Evolutionary conservation across 2,329 filamentous ascomycete species (phyloP).

Genomic region (Fulvia fulva): DNA sequence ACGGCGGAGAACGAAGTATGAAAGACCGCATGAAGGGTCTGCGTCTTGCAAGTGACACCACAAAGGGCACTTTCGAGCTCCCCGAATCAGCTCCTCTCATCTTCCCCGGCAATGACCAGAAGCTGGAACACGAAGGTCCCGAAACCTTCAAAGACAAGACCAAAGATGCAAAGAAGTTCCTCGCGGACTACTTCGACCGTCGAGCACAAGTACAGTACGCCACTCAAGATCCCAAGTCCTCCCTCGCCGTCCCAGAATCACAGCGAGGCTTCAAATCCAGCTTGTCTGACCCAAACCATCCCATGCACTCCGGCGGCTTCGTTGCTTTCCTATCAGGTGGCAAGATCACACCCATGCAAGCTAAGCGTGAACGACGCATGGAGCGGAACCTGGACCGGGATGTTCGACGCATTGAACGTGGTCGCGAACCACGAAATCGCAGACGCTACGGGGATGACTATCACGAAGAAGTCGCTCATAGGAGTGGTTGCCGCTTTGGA

Average conservation of each 20-base stretch:
- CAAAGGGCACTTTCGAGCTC: slow-evolving; percentile 40
- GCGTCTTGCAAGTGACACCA: slow-evolving; percentile 37
- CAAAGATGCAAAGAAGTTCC: slow-evolving; percentile 35
- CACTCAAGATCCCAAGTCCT: slow-evolving; percentile 40
- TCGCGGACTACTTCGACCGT: slow-evolving; percentile 50
- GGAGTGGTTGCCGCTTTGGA: background rate
- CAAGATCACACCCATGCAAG: slow-evolving; percentile 30
- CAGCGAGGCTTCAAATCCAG: slow-evolving; percentile 43
- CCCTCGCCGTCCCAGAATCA: slow-evolving; percentile 27
- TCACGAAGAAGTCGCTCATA: slow-evolving; percentile 9
- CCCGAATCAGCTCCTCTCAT: slow-evolving; percentile 48
- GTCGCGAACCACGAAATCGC: slow-evolving; percentile 6
- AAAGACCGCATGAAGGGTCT: slow-evolving; percentile 33
- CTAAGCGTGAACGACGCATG: slow-evolving; percentile 9
- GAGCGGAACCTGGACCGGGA: slow-evolving; percentile 13
- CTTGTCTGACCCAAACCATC: slow-evolving; percentile 51
- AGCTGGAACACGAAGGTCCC: slow-evolving; percentile 17
- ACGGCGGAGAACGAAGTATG: slow-evolving; percentile 11
- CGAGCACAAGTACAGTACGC: slow-evolving; percentile 47
- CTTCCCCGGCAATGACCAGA: slow-evolving; percentile 44
- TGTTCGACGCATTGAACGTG: slow-evolving; percentile 8
- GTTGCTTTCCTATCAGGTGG: slow-evolving; percentile 48
- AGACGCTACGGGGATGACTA: slow-evolving; percentile 12
- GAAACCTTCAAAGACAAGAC: slow-evolving; percentile 29
- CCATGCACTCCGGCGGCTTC: slow-evolving; percentile 48